A percentile compares a stretch with the other conserved stretches of the same genome.
phyloP scores from a whole-genome alignment of 495 filamentous ascomycete species.

The Lasiosphaeria ovina region DNA sequence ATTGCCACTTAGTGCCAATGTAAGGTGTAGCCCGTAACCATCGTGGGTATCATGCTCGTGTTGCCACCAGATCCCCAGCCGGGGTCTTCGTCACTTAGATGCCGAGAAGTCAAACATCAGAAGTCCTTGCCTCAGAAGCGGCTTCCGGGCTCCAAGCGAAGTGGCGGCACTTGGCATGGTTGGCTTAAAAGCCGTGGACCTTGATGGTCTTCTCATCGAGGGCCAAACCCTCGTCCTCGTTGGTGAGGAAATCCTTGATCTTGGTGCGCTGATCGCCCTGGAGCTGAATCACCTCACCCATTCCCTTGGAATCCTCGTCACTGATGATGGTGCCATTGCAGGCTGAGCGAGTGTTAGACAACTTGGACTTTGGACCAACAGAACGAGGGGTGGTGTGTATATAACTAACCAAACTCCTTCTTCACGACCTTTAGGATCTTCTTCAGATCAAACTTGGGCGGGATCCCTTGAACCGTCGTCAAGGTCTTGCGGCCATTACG shows the following conservation, averaged over 20 bases:
- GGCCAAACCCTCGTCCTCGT: conserved; percentile 89
- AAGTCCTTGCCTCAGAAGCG: conserved; percentile 14
- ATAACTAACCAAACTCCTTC: conserved; percentile 90
- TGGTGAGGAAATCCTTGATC: conserved; percentile 94
- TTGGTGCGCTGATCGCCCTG: conserved; percentile 99
- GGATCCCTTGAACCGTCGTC: conserved; percentile 97
- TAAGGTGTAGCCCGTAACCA: conserved; percentile 21
- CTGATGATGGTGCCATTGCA: conserved; percentile 99
- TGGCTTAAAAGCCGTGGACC: conserved; percentile 77
- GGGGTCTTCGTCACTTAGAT: conserved; percentile 19
- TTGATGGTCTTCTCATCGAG: conserved; percentile 97
- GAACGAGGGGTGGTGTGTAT: not conserved
- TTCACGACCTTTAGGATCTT: conserved; percentile 99
- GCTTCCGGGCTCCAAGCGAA: conserved; percentile 18
- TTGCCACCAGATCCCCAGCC: conserved; percentile 20
- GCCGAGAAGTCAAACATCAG: conserved; percentile 13
- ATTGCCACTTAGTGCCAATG: conserved; percentile 10
- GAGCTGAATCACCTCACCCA: conserved; percentile 99
- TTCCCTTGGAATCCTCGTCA: conserved; percentile 69
- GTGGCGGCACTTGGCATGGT: conserved; percentile 34
- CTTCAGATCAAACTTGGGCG: conserved; percentile 98
- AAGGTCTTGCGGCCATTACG: conserved; percentile 99
- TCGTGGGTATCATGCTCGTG: conserved; percentile 33
- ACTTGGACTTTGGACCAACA: not conserved
- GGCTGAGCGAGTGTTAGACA: conserved; percentile 50